Conservation (phyloP, 2,329 filamentous ascomycete species). For the Sporothrix brasiliensis region DNA sequence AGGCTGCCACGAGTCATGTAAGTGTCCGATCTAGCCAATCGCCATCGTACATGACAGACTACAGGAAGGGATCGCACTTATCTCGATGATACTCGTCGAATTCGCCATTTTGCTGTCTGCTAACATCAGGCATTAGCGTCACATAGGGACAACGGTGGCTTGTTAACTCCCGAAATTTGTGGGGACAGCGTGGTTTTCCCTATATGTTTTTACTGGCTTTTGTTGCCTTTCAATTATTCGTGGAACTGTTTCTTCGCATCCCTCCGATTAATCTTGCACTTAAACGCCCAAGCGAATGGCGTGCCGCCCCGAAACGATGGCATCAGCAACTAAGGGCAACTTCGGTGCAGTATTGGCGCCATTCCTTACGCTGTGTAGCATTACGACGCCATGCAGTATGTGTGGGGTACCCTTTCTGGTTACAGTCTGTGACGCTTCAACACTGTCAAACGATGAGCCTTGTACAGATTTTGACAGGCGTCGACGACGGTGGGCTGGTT, state of each 20-base stretch:
- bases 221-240: background rate
- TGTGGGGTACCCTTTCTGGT: background rate
- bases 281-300: constrained; percentile 4
- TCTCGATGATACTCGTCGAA: background rate
- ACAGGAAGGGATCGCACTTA: background rate
- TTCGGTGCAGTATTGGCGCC: background rate
- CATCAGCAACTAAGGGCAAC: constrained; percentile 21
- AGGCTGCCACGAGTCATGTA: constrained; percentile 22
- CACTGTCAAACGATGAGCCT: background rate
- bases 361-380: no score
- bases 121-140: constrained; percentile 28
- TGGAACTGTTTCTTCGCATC: no score
- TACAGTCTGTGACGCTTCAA: background rate
- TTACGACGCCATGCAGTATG: no score
- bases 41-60: background rate
- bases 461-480: constrained; percentile 6
- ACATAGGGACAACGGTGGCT: background rate
- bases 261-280: background rate
- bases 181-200: background rate
- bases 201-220: background rate
- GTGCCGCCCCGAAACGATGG: constrained; percentile 16
- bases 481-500: no score
- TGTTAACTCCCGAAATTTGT: background rate
- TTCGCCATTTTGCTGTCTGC: constrained; percentile 17
- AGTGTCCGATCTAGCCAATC: background rate